Base-by-base conservation (phyloP, 2,329 filamentous ascomycete species). In the Pezicula radicicola region DNA sequence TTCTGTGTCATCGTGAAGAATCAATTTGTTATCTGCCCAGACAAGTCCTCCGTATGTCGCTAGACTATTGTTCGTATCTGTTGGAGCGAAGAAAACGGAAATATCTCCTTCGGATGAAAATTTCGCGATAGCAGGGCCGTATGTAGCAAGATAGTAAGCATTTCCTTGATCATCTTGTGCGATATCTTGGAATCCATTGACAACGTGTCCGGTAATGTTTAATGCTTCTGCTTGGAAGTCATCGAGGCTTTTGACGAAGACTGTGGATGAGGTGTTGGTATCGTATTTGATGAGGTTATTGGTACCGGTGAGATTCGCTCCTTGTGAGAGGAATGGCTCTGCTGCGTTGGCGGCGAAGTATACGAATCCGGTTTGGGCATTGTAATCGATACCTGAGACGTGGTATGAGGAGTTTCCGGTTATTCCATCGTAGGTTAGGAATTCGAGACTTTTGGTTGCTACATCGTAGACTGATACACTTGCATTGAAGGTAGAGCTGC, bases 271-370 rank as follows among this genome's bases (percentile, higher is more conserved):
- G 21, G 19, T 16, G 6, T 15, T 15, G 25, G 44, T 28, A 21
- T 46, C 30, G 16, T 46, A 46, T 18, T 46, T 46, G 25, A 46
- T 33, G 19, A 46, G 25, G 12, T 46, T 8, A 19, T 46, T 46
- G 4, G 44, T 15, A 8, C 44, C 44, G 6, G 21, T 30, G n/a
- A 46, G 44, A 28, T 46, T 33, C 12, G 44, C 25, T n/a, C 44
- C 44, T 35, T 10, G 21, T 7, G 27, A 8, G 2, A 46, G 3
- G 13, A 46, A 46, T 15, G 44, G 44, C 7, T 8, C 18, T 18
- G 19, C 44, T n/a, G 44, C 25, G 16, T 46, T 46, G 25, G 44
- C 44, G 7, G 12, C 28, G 25, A 46, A 46, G n/a, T 46, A 46
- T 10, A 46, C 18, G 18, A n/a, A 30, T 8, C 44, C 44, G 16